A percentile compares a stretch with the other conserved stretches of the same genome.
phyloP scores from a whole-genome alignment of 2,329 filamentous ascomycete species.

The Cladosporium cucumerinum region DNA sequence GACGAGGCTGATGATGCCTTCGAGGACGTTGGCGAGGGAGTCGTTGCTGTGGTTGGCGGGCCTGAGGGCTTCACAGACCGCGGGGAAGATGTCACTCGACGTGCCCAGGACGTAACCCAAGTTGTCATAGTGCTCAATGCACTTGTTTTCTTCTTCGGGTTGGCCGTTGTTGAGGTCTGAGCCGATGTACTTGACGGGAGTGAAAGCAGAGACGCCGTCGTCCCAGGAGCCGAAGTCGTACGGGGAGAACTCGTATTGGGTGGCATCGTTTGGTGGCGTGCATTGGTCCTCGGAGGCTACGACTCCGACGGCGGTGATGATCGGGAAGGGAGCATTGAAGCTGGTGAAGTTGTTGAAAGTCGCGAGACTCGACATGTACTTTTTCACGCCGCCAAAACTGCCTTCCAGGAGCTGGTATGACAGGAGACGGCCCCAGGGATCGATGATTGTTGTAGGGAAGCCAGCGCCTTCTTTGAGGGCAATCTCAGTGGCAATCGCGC shows the following conservation, averaged over 20 bases:
- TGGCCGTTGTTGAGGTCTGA: constrained; percentile 54
- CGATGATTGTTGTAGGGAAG: constrained; percentile 40
- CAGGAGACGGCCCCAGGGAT: constrained; percentile 41
- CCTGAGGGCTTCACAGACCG: constrained; percentile 21
- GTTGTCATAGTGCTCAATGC: constrained; percentile 50
- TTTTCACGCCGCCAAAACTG: constrained; percentile 38
- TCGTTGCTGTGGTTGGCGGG: constrained; percentile 21
- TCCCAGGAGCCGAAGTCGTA: constrained; percentile 67
- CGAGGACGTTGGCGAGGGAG: constrained; percentile 25
- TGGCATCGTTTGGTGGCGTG: constrained; percentile 48
- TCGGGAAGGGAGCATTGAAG: constrained; percentile 43
- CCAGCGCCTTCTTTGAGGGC: constrained; percentile 38
- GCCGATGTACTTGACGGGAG: constrained; percentile 57
- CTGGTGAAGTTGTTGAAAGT: constrained; percentile 40
- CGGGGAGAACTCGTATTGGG: constrained; percentile 63
- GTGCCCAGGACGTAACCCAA: constrained; percentile 48
- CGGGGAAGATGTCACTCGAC: constrained; percentile 43
- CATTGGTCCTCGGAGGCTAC: constrained; percentile 39
- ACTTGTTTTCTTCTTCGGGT: constrained; percentile 38
- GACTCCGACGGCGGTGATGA: constrained; percentile 43
- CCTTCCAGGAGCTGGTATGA: constrained; percentile 41
- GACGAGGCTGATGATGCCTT: constrained; percentile 31
- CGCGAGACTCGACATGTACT: constrained; percentile 36
- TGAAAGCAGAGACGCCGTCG: constrained; percentile 57
- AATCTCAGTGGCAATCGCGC: constrained; percentile 35